Percentiles rank a stretch among this genome's conserved stretches.
These are phyloP conservation scores for Microsporum ferrugineum DNA, from an alignment of 2,329 filamentous ascomycete genomes.

Conservation along the genomic window DNA sequence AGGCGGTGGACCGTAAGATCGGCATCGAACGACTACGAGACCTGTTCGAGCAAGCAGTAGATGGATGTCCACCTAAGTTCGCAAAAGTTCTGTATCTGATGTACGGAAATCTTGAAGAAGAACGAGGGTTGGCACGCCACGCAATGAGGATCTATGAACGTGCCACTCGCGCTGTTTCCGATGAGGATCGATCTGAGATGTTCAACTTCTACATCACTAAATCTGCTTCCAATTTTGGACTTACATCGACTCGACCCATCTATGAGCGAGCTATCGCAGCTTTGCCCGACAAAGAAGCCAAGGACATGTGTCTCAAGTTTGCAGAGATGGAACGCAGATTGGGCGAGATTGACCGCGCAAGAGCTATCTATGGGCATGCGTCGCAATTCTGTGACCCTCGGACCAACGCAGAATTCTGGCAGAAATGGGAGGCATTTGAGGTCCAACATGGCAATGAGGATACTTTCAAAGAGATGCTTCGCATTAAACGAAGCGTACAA, in stretches of 20 bases:
- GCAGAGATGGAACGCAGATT: slow-evolving; percentile 89
- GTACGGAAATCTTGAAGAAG: slow-evolving; percentile 96
- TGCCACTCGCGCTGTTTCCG: slow-evolving; percentile 83
- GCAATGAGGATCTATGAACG: slow-evolving; percentile 99
- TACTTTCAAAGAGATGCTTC: slow-evolving; percentile 98
- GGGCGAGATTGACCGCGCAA: slow-evolving; percentile 85
- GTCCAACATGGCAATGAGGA: slow-evolving; percentile 98
- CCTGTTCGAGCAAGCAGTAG: slow-evolving; percentile 91
- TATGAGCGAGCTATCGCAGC: slow-evolving; percentile 92
- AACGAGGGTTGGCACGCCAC: slow-evolving; percentile 82
- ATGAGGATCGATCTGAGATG: slow-evolving; percentile 93
- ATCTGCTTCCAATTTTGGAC: slow-evolving; percentile 91
- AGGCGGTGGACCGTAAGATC: slow-evolving; percentile 92
- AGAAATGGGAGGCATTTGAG: slow-evolving; percentile 94
- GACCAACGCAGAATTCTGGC: slow-evolving; percentile 83
- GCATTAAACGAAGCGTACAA: slow-evolving; percentile 93
- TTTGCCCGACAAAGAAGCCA: slow-evolving; percentile 84
- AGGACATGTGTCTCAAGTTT: slow-evolving; percentile 98
- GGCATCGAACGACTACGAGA: slow-evolving; percentile 88
- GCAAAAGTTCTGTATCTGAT: slow-evolving; percentile 93
- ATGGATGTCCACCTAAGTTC: slow-evolving; percentile 89
- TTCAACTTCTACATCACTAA: slow-evolving; percentile 99
- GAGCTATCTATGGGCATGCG: slow-evolving; percentile 91
- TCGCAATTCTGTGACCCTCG: slow-evolving; percentile 95
- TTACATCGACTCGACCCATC: slow-evolving; percentile 86